A percentile compares a stretch with the other conserved stretches of the same genome.
Conservation (phyloP, 2,329 filamentous ascomycete species). For the Pleomassaria siparia region DNA sequence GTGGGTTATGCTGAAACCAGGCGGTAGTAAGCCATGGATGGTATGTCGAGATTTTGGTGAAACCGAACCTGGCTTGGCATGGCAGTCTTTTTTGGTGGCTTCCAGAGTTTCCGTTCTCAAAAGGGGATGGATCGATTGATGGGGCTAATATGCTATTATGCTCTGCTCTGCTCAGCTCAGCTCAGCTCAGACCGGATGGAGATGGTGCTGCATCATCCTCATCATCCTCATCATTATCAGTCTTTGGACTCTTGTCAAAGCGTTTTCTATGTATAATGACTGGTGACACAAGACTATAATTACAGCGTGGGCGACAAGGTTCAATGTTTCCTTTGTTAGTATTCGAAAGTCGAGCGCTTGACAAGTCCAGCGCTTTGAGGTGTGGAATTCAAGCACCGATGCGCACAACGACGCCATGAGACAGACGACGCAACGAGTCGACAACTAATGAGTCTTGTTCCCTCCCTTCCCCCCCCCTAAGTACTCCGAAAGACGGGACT, state of each 20-base stretch:
- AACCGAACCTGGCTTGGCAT: constrained; percentile 1
- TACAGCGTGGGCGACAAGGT: constrained; percentile 16
- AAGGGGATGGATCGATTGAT: too few species aligned
- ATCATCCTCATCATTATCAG: too few species aligned
- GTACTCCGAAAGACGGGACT: too few species aligned
- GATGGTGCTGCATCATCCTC: too few species aligned
- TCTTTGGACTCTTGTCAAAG: constrained; percentile 11
- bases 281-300: constrained; percentile 19
- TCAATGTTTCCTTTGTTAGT: constrained; percentile 16
- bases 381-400: constrained; percentile 14
- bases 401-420: constrained; percentile 14
- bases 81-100: too few species aligned
- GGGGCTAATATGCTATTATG: too few species aligned
- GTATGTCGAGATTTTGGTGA: constrained; percentile 2
- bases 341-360: too few species aligned
- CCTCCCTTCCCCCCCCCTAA: too few species aligned
- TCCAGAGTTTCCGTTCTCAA: too few species aligned
- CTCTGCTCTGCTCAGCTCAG: constrained; percentile 9
- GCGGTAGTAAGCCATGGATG: neutral
- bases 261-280: too few species aligned
- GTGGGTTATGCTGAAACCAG: constrained; percentile 2
- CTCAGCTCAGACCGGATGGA: constrained; percentile 18
- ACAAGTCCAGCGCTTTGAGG: constrained; percentile 19
- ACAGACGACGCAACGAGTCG: constrained; percentile 13
- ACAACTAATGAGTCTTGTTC: constrained; percentile 7